Conservation (phyloP, 208 protist species). For the Lotmaria passim region DNA sequence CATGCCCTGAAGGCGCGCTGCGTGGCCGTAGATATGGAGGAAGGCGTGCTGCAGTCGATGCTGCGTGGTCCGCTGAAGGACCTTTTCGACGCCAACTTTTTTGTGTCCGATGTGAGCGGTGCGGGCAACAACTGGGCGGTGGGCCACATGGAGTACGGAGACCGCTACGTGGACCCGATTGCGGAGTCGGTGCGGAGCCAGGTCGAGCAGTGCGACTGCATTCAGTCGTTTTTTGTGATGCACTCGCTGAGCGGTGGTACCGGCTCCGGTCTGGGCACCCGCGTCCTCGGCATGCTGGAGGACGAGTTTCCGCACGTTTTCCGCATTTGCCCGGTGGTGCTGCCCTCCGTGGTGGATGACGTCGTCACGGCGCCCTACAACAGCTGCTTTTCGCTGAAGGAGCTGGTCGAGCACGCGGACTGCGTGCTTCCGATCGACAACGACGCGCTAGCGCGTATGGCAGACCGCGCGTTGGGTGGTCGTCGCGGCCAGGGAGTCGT, state of each 20-base stretch:
- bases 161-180: constrained; percentile 85
- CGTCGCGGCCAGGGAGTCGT: constrained; percentile 14
- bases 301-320: constrained; percentile 95
- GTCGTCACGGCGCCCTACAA: constrained; percentile 97
- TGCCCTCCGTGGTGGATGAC: constrained; percentile 93
- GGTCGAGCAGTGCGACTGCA: constrained; percentile 94
- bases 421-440: constrained; percentile 96
- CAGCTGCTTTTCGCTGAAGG: constrained; percentile 87
- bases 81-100: constrained; percentile 92
- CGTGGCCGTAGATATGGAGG: constrained; percentile 97
- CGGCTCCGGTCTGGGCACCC: constrained; percentile 95
- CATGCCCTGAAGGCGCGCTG: constrained; percentile 87
- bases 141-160: constrained; percentile 93
- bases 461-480: constrained; percentile 53
- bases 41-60: constrained; percentile 92
- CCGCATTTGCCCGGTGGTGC: constrained; percentile 88
- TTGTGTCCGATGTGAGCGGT: constrained; percentile 88
- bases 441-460: constrained; percentile 88
- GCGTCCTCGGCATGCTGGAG: constrained; percentile 90
- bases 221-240: constrained; percentile 95
- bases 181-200: constrained; percentile 82
- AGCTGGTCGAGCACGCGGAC: constrained; percentile 95
- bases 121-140: constrained; percentile 95
- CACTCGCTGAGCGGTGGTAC: constrained; percentile 97
- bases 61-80: constrained; percentile 76